A percentile compares a stretch with the other conserved stretches of the same genome.
Evolutionary conservation across 176 grass and related monocot genomes (phyloP).

Genomic region (Eleusine coracana): DNA sequence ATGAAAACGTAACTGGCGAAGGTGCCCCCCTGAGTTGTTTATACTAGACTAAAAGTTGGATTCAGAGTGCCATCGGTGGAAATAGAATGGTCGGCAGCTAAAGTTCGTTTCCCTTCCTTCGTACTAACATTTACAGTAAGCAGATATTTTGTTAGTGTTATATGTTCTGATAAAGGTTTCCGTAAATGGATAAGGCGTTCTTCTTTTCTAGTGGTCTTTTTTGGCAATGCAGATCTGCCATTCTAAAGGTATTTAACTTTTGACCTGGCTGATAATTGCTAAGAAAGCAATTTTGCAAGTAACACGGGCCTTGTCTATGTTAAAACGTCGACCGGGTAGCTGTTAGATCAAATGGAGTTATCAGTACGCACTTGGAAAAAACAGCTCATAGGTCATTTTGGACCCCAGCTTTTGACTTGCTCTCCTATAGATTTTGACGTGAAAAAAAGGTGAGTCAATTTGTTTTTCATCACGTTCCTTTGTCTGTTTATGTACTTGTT

Average conservation of each 20-base stretch:
- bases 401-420: slow-evolving; percentile 2
- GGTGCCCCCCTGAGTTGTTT: neutral
- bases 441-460: neutral
- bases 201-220: slow-evolving; percentile 21
- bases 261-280: neutral
- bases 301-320: neutral
- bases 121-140: neutral
- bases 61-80: neutral
- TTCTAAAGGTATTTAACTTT: slow-evolving; percentile 30
- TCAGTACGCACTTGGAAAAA: slow-evolving; percentile 28
- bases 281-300: slow-evolving; percentile 18
- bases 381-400: neutral
- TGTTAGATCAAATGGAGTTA: slow-evolving; percentile 25
- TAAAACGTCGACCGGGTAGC: neutral
- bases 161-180: neutral
- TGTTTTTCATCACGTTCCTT: slow-evolving; percentile 1
- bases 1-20: neutral
- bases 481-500: neutral
- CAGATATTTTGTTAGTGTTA: slow-evolving; percentile 2
- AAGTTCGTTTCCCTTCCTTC: neutral
- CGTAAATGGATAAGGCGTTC: neutral
- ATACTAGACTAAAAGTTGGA: neutral
- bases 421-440: neutral
- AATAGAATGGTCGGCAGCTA: neutral
- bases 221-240: slow-evolving; percentile 12